These are phyloP conservation scores for Candida xiaguanensis DNA, from an alignment of 805 yeast species.

Conservation along the genomic window DNA sequence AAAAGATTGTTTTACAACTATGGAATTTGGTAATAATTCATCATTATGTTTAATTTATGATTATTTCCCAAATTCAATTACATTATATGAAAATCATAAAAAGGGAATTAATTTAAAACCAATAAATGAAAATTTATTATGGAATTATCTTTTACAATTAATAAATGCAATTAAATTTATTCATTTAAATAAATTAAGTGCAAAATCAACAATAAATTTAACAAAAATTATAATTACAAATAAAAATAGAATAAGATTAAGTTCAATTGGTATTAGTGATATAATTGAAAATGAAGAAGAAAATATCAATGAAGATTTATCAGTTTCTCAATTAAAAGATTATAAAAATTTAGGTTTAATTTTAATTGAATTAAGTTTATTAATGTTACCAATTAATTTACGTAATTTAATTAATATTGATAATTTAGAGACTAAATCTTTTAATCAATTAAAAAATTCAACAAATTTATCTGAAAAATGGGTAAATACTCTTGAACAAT, in stretches of 20 bases:
- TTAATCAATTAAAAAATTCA: constrained; percentile 9
- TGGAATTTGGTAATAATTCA: constrained; percentile 58
- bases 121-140: constrained; percentile 61
- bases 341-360: constrained; percentile 55
- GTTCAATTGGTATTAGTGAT: constrained; percentile 70
- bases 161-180: constrained; percentile 62
- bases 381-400: constrained; percentile 26
- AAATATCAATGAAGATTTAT: constrained; percentile 12
- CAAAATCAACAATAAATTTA: constrained; percentile 56
- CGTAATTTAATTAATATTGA: constrained; percentile 15
- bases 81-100: constrained; percentile 66
- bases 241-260: constrained; percentile 65
- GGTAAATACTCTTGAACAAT: constrained; percentile 39
- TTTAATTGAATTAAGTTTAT: constrained; percentile 50
- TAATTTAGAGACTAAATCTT: constrained; percentile 10
- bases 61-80: constrained; percentile 72
- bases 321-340: constrained; percentile 47
- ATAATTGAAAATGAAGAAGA: constrained; percentile 40
- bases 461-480: constrained; percentile 40
- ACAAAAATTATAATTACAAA: constrained; percentile 72
- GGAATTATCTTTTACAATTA: constrained; percentile 77
- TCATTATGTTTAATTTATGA: constrained; percentile 73
- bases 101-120: constrained; percentile 40
- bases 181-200: constrained; percentile 63
- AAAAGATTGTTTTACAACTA: constrained; percentile 80